Evolutionary conservation across 345 rosid species (phyloP).

Genomic region (Jatropha curcas): DNA sequence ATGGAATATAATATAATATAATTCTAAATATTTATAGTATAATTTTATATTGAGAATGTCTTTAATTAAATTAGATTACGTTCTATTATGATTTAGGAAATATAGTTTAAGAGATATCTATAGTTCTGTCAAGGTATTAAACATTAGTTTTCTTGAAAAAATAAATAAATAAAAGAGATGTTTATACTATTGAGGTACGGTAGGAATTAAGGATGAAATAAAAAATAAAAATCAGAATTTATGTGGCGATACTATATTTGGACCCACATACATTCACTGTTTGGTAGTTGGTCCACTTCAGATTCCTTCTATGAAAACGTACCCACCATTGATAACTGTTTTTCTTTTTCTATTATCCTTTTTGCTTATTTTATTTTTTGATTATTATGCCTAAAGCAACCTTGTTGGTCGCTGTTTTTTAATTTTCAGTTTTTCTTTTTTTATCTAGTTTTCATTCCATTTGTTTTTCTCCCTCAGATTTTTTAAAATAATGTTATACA

Average conservation of each 20-base stretch:
- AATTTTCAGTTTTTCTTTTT: background rate
- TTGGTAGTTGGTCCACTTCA: slow-evolving; percentile 8
- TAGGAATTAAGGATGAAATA: background rate
- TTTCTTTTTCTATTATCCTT: background rate
- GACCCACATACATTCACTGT: slow-evolving; percentile 9
- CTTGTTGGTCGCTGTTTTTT: background rate
- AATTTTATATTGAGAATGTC: too few relatives aligned
- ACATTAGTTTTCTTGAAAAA: too few relatives aligned
- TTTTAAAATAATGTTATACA: too few relatives aligned
- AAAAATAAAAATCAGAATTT: slow-evolving; percentile 10
- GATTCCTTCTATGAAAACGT: background rate
- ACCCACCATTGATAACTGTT: background rate
- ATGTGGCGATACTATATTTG: slow-evolving; percentile 20
- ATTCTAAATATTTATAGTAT: too few relatives aligned
- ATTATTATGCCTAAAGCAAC: background rate
- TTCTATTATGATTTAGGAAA: too few relatives aligned
- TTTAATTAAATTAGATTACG: too few relatives aligned
- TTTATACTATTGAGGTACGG: background rate
- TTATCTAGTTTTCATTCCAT: too few relatives aligned
- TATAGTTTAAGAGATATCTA: too few relatives aligned
- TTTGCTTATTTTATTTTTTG: background rate
- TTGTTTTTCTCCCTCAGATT: too few relatives aligned
- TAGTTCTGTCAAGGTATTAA: too few relatives aligned
- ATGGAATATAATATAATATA: too few relatives aligned
- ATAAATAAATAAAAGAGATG: too few relatives aligned